Conservation (phyloP, 2,329 filamentous ascomycete genomes). For the Penicillium sp. region DNA sequence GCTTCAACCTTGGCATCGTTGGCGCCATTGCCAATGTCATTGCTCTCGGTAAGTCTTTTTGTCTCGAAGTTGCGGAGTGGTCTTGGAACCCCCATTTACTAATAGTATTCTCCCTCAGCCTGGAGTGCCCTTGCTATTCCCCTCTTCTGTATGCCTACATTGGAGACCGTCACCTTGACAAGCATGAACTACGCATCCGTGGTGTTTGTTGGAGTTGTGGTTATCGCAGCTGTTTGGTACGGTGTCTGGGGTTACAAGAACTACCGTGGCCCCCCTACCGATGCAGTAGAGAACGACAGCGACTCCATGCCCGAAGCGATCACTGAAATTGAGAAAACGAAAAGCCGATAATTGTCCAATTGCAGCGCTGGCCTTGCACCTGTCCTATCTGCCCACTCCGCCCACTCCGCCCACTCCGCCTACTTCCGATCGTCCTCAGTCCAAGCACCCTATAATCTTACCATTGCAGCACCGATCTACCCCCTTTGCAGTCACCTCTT, state of each 20-base stretch:
- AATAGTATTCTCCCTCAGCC: conserved; percentile 12
- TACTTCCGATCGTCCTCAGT: background rate
- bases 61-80: background rate
- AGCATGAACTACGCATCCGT: conserved; percentile 73
- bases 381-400: background rate
- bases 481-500: background rate
- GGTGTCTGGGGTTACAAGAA: conserved; percentile 67
- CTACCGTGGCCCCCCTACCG: conserved; percentile 32
- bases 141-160: conserved; percentile 60
- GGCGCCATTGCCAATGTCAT: conserved; percentile 64
- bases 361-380: conserved; percentile 5
- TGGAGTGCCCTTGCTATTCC: conserved; percentile 70
- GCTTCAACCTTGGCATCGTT: conserved; percentile 57
- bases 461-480: background rate
- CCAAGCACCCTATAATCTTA: background rate
- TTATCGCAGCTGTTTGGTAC: conserved; percentile 66
- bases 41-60: conserved; percentile 57
- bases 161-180: conserved; percentile 58
- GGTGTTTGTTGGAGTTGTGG: conserved; percentile 67
- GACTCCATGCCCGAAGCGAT: conserved; percentile 9
- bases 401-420: background rate
- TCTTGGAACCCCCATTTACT: conserved; percentile 2
- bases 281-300: conserved; percentile 23
- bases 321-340: conserved; percentile 9
- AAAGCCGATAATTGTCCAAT: conserved; percentile 19